A percentile compares a stretch with the other conserved stretches of the same genome.
Evolutionary conservation across 768 basidiomycete genomes (phyloP).

Genomic region (Psilocybe azurescens): DNA sequence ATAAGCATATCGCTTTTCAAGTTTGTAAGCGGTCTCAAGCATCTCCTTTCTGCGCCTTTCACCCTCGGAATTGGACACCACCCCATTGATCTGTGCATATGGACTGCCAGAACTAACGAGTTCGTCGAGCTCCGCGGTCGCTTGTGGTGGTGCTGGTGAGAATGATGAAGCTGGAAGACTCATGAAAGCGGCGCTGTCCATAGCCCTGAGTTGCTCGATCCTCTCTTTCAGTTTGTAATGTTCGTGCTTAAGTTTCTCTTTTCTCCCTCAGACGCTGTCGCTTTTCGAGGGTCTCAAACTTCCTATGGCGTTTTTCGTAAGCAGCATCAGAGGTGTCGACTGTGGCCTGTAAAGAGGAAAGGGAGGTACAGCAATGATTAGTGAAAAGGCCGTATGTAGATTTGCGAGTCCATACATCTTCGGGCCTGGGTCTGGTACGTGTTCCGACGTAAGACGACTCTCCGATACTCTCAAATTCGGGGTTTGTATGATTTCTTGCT

Average conservation of each 20-base stretch:
- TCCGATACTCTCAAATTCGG: slow-evolving; percentile 59
- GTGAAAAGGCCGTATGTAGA: slow-evolving; percentile 13
- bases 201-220: slow-evolving; percentile 78
- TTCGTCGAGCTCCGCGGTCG: slow-evolving; percentile 31
- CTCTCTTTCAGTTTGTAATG: slow-evolving; percentile 92
- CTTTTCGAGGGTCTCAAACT: slow-evolving; percentile 88
- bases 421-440: slow-evolving; percentile 72
- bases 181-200: slow-evolving; percentile 77
- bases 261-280: slow-evolving; percentile 86
- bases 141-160: slow-evolving; percentile 37
- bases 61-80: slow-evolving; percentile 57
- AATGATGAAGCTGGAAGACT: slow-evolving; percentile 63
- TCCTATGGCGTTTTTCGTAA: slow-evolving; percentile 84
- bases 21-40: slow-evolving; percentile 65
- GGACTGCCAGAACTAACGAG: slow-evolving; percentile 28
- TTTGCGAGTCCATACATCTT: slow-evolving; percentile 62
- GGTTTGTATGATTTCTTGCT: slow-evolving; percentile 77
- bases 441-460: slow-evolving; percentile 61
- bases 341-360: slow-evolving; percentile 42
- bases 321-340: slow-evolving; percentile 80
- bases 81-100: slow-evolving; percentile 42
- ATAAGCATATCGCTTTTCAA: slow-evolving; percentile 79
- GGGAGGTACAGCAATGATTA: slow-evolving; percentile 11
- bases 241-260: slow-evolving; percentile 88
- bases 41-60: slow-evolving; percentile 77